Percentiles rank a stretch among this genome's conserved stretches.
Evolutionary conservation across 2,329 filamentous ascomycete species (phyloP).

Genomic region (Hymenoscyphus infarciens): DNA sequence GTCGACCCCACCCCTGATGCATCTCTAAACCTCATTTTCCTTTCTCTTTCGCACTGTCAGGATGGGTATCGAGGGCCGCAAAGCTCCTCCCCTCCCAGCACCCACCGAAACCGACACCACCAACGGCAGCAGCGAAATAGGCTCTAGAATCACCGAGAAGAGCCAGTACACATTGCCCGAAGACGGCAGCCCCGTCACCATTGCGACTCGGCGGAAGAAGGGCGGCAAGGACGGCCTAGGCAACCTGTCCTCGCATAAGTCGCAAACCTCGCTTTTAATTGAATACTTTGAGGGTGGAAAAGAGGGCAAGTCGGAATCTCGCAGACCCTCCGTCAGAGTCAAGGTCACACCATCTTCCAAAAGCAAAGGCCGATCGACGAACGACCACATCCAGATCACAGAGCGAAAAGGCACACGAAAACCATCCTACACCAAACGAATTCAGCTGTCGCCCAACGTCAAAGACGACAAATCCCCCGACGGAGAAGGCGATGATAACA

Average conservation of each 20-base stretch:
- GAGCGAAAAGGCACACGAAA: constrained; percentile 72
- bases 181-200: constrained; percentile 88
- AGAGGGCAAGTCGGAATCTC: constrained; percentile 47
- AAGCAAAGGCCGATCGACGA: constrained; percentile 42
- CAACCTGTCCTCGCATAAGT: constrained; percentile 51
- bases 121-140: constrained; percentile 55
- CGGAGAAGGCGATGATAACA: constrained; percentile 57
- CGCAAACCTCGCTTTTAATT: constrained; percentile 70
- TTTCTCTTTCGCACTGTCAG: constrained; percentile 22
- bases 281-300: constrained; percentile 72
- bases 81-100: constrained; percentile 67
- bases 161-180: constrained; percentile 76
- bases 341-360: constrained; percentile 65
- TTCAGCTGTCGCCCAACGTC: constrained; percentile 54
- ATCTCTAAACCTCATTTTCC: constrained; percentile 14
- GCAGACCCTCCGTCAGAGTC: constrained; percentile 66
- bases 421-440: constrained; percentile 64
- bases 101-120: constrained; percentile 68
- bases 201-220: constrained; percentile 71
- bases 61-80: constrained; percentile 37
- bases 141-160: constrained; percentile 65
- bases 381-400: constrained; percentile 83
- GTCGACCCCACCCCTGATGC: constrained; percentile 25
- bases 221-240: constrained; percentile 47
- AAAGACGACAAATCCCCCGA: constrained; percentile 43